Conservation (phyloP, 164 flowering plant species). For the Echeveria elegans region DNA sequence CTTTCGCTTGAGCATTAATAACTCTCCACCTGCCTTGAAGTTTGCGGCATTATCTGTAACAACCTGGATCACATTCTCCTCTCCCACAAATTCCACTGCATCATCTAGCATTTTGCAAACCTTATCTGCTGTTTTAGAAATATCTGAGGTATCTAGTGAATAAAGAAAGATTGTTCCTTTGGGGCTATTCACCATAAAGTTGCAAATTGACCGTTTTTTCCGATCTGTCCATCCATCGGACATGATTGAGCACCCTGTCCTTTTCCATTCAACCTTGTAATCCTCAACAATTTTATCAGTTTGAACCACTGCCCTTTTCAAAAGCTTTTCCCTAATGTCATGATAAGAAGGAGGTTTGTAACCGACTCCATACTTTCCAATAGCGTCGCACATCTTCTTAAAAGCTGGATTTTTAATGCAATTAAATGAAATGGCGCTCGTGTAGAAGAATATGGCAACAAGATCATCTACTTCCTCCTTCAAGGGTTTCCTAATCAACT, state of each 20-base stretch:
- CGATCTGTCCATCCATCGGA: slow-evolving; percentile 25
- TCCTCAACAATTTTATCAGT: slow-evolving; percentile 8
- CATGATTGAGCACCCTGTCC: slow-evolving; percentile 25
- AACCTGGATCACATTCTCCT: slow-evolving; percentile 27
- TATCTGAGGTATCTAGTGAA: slow-evolving; percentile 19
- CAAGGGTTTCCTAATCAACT: not conserved
- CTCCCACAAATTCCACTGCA: slow-evolving; percentile 20
- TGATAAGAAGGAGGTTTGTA: not conserved
- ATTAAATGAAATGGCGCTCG: not conserved
- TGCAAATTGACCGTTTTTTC: slow-evolving; percentile 17
- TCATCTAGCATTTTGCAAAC: slow-evolving; percentile 19
- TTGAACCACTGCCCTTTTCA: not conserved
- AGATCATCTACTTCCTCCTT: not conserved
- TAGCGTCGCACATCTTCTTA: not conserved
- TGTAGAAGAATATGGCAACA: not conserved
- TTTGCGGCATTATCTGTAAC: slow-evolving; percentile 11
- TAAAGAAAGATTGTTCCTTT: slow-evolving; percentile 18
- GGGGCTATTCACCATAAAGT: slow-evolving; percentile 24
- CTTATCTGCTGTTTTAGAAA: slow-evolving; percentile 16
- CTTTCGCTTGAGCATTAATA: slow-evolving; percentile 23
- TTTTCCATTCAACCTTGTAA: slow-evolving; percentile 20
- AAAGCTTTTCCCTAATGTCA: slow-evolving; percentile 2
- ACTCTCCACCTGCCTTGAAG: slow-evolving; percentile 22
- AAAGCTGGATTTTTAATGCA: not conserved
- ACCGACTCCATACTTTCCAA: not conserved